Base-by-base conservation (phyloP, 148 eudicot genomes). In the Cornus florida region DNA sequence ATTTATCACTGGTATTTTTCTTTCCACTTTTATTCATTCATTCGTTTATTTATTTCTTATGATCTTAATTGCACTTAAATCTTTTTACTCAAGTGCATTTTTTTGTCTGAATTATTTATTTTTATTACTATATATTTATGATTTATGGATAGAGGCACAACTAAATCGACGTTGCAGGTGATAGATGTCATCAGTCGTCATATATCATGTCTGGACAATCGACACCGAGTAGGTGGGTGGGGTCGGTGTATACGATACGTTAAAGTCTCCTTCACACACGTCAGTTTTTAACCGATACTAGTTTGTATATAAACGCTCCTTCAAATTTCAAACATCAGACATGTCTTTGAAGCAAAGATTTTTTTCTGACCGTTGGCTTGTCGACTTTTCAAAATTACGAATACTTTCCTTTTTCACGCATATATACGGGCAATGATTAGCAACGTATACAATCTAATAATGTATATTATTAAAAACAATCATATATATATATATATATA, bases 291-390 rank as follows among this genome's bases (percentile, higher is more conserved):
- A 11, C 13, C 4, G 48, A 7, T 43, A 43, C 8, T 6, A 43
- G 10, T 6, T 2, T 28, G 28, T 28, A 28, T 28, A 28, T 28
- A 28, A n/a, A n/a, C n/a, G n/a, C 65, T 71, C 28, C 62, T 71
- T 53, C 62, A 57, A 19, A 57, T 13, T 46, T 43, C 17, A 7
- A 48, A 38, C 4, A 57, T 43, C 17, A 7, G 31, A 38, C 4
- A 57, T 76, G 67, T 67, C 79, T 77, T 50, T 11, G 66, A 77
- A 77, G 79, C 46, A 32, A 77, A 77, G 79, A 50, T 19, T 77
- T 1, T 32, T 1, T 32, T 50, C 39, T 32, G 33, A 53, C 73
- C 66, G 67, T 69, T 13, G 72, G 79, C 65, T 7, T 41, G 39
- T 77, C 67, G 43, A 14, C 46, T 66, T 68, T 53, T 53, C 31